A percentile compares a stretch with the other conserved stretches of the same genome.
phyloP scores from a whole-genome alignment of 768 basidiomycete genomes.

The Kwoniella botswanensis region DNA sequence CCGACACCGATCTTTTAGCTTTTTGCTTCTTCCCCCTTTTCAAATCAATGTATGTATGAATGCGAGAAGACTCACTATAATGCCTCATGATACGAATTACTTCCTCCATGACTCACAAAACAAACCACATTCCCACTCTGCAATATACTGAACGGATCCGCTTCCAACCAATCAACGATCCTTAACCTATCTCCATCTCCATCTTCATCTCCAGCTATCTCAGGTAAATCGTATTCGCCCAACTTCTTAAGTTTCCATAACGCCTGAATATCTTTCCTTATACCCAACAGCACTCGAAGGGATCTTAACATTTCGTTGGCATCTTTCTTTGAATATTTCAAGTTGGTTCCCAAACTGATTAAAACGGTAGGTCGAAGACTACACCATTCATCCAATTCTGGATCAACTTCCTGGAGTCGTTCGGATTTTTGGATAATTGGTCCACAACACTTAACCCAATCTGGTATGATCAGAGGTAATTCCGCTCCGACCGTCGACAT shows the following conservation, averaged over 20 bases:
- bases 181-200: slow-evolving; percentile 27
- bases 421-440: slow-evolving; percentile 28
- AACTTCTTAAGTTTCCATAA: slow-evolving; percentile 32
- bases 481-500: slow-evolving; percentile 34
- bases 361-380: slow-evolving; percentile 18
- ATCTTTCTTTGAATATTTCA: slow-evolving; percentile 1
- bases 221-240: slow-evolving; percentile 19
- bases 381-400: slow-evolving; percentile 29
- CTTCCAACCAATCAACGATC: slow-evolving; percentile 35
- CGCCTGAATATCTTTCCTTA: slow-evolving; percentile 32
- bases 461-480: slow-evolving; percentile 25
- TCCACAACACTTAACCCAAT: slow-evolving; percentile 28
- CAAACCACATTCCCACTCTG: slow-evolving; percentile 27
- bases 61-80: slow-evolving; percentile 8
- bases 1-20: background rate
- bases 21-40: no score
- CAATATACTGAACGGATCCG: slow-evolving; percentile 31
- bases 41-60: background rate
- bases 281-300: slow-evolving; percentile 21
- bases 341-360: slow-evolving; percentile 36
- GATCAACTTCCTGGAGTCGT: slow-evolving; percentile 22
- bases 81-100: slow-evolving; percentile 27
- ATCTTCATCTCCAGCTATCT: background rate
- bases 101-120: slow-evolving; percentile 19
- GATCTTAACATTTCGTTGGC: slow-evolving; percentile 22